Percentiles rank a stretch among this genome's conserved stretches.
These are phyloP conservation scores for Filobasidium wieringae DNA, from an alignment of 768 basidiomycete genomes.

Conservation along the genomic window DNA sequence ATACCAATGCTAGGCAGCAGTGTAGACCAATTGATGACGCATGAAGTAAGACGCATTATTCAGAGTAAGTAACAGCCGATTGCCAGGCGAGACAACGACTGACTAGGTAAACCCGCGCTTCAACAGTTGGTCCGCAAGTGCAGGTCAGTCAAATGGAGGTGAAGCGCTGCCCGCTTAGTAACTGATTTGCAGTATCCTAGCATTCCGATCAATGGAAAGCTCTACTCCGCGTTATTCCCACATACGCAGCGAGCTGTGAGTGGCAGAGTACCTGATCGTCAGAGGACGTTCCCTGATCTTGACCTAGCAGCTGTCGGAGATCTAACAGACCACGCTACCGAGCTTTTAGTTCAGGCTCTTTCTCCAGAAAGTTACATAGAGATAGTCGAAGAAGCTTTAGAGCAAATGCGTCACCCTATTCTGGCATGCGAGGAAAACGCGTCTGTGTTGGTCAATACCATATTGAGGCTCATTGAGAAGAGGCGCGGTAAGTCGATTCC, in stretches of 20 bases:
- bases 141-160: not conserved
- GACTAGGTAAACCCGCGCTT: not conserved
- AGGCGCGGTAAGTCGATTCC: constrained; percentile 2
- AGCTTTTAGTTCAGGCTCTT: not conserved
- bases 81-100: not conserved
- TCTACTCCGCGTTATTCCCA: constrained; percentile 4
- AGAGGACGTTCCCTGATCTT: no score
- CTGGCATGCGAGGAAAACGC: constrained; percentile 1
- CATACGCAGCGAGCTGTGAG: constrained; percentile 1
- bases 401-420: not conserved
- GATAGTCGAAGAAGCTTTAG: not conserved
- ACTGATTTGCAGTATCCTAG: constrained; percentile 7
- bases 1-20: not conserved
- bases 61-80: not conserved
- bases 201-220: constrained; percentile 1
- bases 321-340: not conserved
- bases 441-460: constrained; percentile 2
- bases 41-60: not conserved
- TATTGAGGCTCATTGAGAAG: constrained; percentile 5
- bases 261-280: no score
- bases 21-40: constrained; percentile 1
- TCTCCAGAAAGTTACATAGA: not conserved
- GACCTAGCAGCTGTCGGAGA: not conserved
- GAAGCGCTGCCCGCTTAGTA: not conserved
- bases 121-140: not conserved